These are phyloP conservation scores for Panellus pusillus DNA, from an alignment of 768 basidiomycete genomes.

Conservation along the genomic window DNA sequence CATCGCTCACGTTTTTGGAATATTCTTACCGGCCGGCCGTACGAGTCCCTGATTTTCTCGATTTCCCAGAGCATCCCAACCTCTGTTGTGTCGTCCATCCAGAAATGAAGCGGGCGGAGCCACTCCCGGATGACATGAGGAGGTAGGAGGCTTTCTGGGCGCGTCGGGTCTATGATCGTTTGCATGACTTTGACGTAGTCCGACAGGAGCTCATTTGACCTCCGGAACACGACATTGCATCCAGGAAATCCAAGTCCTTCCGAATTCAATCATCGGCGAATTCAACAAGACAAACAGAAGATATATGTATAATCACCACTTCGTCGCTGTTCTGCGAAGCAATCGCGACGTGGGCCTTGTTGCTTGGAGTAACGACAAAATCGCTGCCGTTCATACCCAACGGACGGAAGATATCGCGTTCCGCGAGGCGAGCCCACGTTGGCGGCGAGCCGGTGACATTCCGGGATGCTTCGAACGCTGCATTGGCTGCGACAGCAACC, in stretches of 20 bases:
- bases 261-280: background rate
- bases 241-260: constrained; percentile 26
- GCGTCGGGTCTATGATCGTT: constrained; percentile 25
- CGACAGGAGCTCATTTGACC: constrained; percentile 28
- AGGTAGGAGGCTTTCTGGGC: constrained; percentile 19
- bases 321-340: constrained; percentile 17
- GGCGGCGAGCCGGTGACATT: constrained; percentile 13
- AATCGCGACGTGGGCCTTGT: constrained; percentile 20
- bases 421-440: constrained; percentile 16
- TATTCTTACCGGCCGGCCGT: constrained; percentile 5
- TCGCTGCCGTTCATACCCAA: constrained; percentile 25
- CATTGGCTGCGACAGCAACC: constrained; percentile 24
- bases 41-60: constrained; percentile 16
- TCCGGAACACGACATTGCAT: constrained; percentile 24
- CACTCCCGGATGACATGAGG: constrained; percentile 25
- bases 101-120: constrained; percentile 26
- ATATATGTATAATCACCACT: constrained; percentile 12
- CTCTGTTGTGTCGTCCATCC: constrained; percentile 21
- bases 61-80: constrained; percentile 26
- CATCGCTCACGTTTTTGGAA: constrained; percentile 6
- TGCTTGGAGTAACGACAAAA: constrained; percentile 21
- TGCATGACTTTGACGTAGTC: constrained; percentile 28
- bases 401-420: constrained; percentile 29
- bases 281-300: background rate
- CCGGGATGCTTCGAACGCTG: constrained; percentile 6